A percentile compares a stretch with the other conserved stretches of the same genome.
Evolutionary conservation across 2,329 filamentous ascomycete species (phyloP).

Genomic region (Aspergillus proliferans): DNA sequence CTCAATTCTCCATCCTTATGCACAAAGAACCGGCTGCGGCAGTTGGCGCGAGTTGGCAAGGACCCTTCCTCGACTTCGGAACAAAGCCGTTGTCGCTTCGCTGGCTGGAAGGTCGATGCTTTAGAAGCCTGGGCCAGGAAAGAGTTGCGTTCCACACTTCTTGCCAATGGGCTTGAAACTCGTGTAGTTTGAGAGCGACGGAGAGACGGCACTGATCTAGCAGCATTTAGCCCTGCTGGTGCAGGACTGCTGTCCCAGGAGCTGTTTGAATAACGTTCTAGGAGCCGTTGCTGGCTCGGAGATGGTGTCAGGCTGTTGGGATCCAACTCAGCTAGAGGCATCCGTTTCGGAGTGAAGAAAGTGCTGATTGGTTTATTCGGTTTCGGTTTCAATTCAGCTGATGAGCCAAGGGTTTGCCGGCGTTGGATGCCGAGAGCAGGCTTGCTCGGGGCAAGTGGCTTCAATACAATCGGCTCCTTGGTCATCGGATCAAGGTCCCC

Average conservation of each 20-base stretch:
- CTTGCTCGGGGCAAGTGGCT: conserved; percentile 26
- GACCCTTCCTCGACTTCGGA: conserved; percentile 38
- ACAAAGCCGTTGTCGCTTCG: conserved; percentile 48
- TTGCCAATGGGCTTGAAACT: conserved; percentile 37
- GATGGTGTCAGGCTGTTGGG: conserved; percentile 62
- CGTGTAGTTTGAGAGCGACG: conserved; percentile 25
- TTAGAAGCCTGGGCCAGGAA: conserved; percentile 35
- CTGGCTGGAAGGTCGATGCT: conserved; percentile 40
- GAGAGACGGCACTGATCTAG: conserved; percentile 29
- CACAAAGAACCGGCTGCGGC: conserved; percentile 46
- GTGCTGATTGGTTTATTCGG: conserved; percentile 55
- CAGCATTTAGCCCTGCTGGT: conserved; percentile 31
- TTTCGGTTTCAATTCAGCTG: conserved; percentile 52
- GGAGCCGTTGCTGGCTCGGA: conserved; percentile 55
- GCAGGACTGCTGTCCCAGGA: conserved; percentile 52
- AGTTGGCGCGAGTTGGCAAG: conserved; percentile 24
- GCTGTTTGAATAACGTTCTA: conserved; percentile 48
- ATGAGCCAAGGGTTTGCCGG: conserved; percentile 38
- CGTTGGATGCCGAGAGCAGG: conserved; percentile 29
- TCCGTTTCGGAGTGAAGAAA: conserved; percentile 60
- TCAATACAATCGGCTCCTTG: conserved; percentile 56
- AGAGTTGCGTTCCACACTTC: conserved; percentile 33
- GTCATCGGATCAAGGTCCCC: conserved; percentile 88
- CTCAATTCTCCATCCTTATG: conserved; percentile 27
- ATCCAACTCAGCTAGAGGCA: conserved; percentile 61